A percentile compares a stretch with the other conserved stretches of the same genome.
These are phyloP conservation scores for Raffaelea deltoideospora DNA, from an alignment of 2,329 filamentous ascomycete genomes.

Conservation along the genomic window DNA sequence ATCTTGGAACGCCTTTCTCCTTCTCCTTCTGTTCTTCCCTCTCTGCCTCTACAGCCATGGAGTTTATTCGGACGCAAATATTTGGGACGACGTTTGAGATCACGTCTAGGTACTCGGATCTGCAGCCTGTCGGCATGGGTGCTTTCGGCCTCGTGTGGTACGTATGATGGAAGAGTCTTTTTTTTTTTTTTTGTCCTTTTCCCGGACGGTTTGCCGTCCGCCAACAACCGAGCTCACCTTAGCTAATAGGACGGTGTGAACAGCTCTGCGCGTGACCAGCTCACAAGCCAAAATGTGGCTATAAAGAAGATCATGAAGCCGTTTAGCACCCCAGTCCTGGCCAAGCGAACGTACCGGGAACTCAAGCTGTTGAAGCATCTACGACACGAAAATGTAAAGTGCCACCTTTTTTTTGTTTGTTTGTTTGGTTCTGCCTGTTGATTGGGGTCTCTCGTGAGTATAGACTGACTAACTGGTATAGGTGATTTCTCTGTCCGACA, in stretches of 20 bases:
- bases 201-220: no score
- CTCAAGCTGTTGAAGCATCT: constrained; percentile 95
- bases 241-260: background rate
- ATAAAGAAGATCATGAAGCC: constrained; percentile 99
- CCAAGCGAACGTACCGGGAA: constrained; percentile 95
- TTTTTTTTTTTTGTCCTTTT: no score
- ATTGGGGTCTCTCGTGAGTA: no score
- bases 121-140: constrained; percentile 98
- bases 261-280: constrained; percentile 93
- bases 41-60: constrained; percentile 45
- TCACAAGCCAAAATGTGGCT: constrained; percentile 90
- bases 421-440: no score
- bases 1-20: no score
- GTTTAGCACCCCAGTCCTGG: constrained; percentile 96
- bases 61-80: constrained; percentile 98
- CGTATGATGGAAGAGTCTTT: no score
- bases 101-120: constrained; percentile 95
- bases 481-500: constrained; percentile 98
- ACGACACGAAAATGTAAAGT: constrained; percentile 78
- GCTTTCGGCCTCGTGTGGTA: constrained; percentile 97
- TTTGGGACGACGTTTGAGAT: constrained; percentile 99
- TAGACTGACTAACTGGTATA: no score
- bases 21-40: no score
- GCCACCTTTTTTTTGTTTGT: no score
- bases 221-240: background rate